A percentile compares a stretch with the other conserved stretches of the same genome.
Evolutionary conservation across 225 moss, liverwort and hornwort species (phyloP).

Genomic region (Rhytidiadelphus loreus): DNA sequence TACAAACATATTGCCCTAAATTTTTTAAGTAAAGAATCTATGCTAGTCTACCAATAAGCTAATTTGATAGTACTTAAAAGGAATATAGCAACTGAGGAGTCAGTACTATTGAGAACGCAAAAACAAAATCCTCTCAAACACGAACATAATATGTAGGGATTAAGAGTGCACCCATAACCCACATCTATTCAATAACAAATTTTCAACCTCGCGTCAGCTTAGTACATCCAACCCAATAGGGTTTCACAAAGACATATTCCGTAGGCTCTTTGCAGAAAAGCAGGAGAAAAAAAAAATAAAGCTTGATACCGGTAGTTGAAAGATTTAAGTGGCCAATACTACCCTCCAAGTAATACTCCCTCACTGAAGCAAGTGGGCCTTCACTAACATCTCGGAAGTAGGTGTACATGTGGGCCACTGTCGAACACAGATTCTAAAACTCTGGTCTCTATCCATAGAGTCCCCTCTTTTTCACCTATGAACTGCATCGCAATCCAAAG

Average conservation of each 20-base stretch:
- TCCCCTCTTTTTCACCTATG: background rate
- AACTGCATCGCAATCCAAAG: background rate
- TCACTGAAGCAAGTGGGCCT: conserved; percentile 16
- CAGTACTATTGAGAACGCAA: background rate
- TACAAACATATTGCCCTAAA: background rate
- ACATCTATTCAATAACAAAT: background rate
- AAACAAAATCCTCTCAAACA: background rate
- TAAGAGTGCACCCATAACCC: background rate
- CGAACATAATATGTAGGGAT: background rate
- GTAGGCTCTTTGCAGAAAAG: background rate
- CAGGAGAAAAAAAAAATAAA: background rate
- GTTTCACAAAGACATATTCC: background rate
- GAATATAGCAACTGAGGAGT: background rate
- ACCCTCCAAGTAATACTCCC: conserved; percentile 16
- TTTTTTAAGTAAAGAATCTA: background rate
- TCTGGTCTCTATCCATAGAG: background rate
- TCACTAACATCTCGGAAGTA: conserved; percentile 33
- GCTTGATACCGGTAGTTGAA: background rate
- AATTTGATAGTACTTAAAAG: background rate
- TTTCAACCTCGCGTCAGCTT: background rate
- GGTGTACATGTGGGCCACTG: background rate
- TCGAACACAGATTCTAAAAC: background rate
- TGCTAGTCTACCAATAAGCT: background rate
- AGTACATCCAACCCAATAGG: background rate
- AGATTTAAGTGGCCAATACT: background rate